Evolutionary conservation across 345 rosid genomes (phyloP), one percentile per base, ranked within the genome.

Genomic region (Gossypium raimondii): DNA sequence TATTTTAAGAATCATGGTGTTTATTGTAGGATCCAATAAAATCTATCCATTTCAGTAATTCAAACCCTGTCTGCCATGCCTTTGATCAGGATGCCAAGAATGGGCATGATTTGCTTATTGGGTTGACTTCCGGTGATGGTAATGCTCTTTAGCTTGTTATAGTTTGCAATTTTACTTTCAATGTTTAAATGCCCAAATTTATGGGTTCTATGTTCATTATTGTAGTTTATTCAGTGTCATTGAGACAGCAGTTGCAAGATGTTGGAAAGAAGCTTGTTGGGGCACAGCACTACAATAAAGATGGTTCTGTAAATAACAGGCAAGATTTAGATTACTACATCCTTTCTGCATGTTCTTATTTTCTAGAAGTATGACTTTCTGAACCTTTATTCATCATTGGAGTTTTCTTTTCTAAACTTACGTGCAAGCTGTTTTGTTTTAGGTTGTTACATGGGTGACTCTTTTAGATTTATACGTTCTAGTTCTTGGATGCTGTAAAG

Each of bases 231-330:
- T 88, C 99, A 0, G 97, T 90, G 80, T 96, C 99, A 67, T 82
- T 96, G 81, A 90, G 98, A 84, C 99, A 92, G 69, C 99, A 96
- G 83, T 84, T 96, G 78, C 99, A 93, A 86, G 99, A 96, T 77
- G 88, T 90, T 75, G 95, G 97, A 70, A 96, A 92, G 86, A 96
- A 90, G 87, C 95, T 96, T 71, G 86, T 93, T 73, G 98, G 97
- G 73, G 97, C 93, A 48, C 92, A 86, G 52, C 99, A 96, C 74
- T 93, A 90, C 82, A 92, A 96, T 83, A 96, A 93, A 84, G 99
- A 96, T 75, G 95, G 98, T 74, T 85, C 93, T 73, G 90, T 93
- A 70, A 92, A 89, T 89, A 88, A 73, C 88, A 88, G 98, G 98
- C 86, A 84, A 87, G 92, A 74, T 47, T 72, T 74, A 67, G n/a